Evolutionary conservation across 495 filamentous ascomycete species (phyloP).

Genomic region (Thozetella sp.): DNA sequence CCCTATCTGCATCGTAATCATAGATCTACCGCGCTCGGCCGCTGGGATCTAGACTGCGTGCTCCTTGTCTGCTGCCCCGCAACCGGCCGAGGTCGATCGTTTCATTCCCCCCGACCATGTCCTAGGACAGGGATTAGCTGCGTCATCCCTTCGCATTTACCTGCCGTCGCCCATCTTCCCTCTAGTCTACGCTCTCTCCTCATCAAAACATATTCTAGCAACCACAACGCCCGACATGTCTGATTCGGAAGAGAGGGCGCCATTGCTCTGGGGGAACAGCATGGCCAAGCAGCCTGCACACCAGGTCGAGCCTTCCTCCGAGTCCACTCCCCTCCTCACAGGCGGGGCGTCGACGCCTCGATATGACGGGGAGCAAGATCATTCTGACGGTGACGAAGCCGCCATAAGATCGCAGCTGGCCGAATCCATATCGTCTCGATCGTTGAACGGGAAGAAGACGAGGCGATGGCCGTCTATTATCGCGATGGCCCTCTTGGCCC

Average conservation of each 20-base stretch:
- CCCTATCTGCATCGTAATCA: too few species aligned
- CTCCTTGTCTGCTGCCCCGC: too few species aligned
- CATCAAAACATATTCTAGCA: neutral
- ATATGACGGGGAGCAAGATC: constrained; percentile 47
- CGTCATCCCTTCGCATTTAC: constrained; percentile 8
- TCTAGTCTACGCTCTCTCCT: neutral
- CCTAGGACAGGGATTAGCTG: constrained; percentile 9
- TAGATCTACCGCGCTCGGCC: too few species aligned
- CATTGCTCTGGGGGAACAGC: constrained; percentile 32
- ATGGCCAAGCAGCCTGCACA: constrained; percentile 29
- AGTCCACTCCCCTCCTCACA: constrained; percentile 58
- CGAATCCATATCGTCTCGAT: constrained; percentile 14
- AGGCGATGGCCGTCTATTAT: constrained; percentile 47
- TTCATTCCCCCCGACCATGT: constrained; percentile 8
- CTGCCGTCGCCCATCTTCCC: neutral
- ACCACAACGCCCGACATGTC: constrained; percentile 35
- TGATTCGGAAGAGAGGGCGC: constrained; percentile 41
- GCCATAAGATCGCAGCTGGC: constrained; percentile 25
- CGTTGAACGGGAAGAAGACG: constrained; percentile 22
- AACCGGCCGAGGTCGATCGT: too few species aligned
- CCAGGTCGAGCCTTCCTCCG: constrained; percentile 28
- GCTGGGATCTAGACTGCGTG: too few species aligned
- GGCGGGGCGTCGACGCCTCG: constrained; percentile 34
- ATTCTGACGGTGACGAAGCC: constrained; percentile 28
- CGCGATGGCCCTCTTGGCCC: constrained; percentile 40